phyloP scores from a whole-genome alignment of 2,329 filamentous ascomycete species.

The Nothomitra cinnamomea region DNA sequence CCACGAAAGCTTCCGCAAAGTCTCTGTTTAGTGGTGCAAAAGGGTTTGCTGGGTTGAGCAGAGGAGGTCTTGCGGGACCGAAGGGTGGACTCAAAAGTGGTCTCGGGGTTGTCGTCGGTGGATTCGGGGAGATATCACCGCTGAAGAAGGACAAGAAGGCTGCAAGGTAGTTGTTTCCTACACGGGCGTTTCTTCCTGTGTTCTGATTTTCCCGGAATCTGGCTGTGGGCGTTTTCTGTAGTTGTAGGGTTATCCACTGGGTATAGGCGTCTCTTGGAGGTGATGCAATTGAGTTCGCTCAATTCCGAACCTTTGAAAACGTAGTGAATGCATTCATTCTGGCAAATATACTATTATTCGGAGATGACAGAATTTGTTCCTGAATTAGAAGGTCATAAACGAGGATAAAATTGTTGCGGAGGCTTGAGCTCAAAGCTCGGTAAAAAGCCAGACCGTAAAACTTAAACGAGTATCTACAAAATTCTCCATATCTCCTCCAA shows the following conservation, averaged over 20 bases:
- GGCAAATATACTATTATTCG: too few species aligned
- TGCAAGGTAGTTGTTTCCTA: conserved; percentile 20
- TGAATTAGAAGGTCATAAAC: too few species aligned
- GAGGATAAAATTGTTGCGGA: too few species aligned
- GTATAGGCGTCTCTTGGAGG: too few species aligned
- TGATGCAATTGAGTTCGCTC: too few species aligned
- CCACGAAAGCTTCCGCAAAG: conserved; percentile 18
- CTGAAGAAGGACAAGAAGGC: conserved; percentile 53
- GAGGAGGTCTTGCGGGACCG: conserved; percentile 15
- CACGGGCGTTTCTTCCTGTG: background rate
- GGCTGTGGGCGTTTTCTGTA: conserved; percentile 1
- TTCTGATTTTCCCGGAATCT: background rate
- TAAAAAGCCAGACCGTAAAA: too few species aligned
- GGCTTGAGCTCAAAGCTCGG: too few species aligned
- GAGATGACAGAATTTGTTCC: too few species aligned
- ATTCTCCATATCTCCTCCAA: background rate
- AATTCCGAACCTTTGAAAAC: too few species aligned
- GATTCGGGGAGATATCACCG: conserved; percentile 48
- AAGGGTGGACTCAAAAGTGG: conserved; percentile 11
- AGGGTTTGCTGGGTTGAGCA: conserved; percentile 15
- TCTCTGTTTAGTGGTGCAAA: conserved; percentile 9
- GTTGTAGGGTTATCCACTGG: background rate
- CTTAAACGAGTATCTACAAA: conserved; percentile 10
- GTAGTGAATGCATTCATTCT: too few species aligned
- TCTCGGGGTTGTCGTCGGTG: conserved; percentile 6